Base-by-base conservation (phyloP, 805 yeast genomes). In the Candida nonsorbophila region DNA sequence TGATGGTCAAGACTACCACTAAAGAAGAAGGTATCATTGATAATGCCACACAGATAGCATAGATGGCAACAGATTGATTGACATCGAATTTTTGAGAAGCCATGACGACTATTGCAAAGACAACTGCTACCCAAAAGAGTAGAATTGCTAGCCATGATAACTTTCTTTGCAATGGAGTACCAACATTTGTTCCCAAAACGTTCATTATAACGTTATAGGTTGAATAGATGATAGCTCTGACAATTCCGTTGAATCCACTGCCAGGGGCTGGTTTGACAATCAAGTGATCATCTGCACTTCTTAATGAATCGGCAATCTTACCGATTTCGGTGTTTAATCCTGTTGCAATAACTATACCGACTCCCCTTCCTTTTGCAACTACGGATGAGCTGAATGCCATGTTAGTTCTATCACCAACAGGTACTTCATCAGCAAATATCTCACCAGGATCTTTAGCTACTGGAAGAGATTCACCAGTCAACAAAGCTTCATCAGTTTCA, bases 91-190 rank as follows among this genome's bases (percentile, higher is more conserved):
- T 71, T 55, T 85, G 94, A 7, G 92, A 75, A 2, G 79, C 94
- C 94, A 85, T 81, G 3, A 84, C 94, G 12, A 86, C 75, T 33
- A 86, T 77, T 1, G 95, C 95, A 48, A 84, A 79, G 1, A 86
- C 42, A n/a, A 85, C 92, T 4, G 95, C 95, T 26, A 85, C 60
- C 43, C 67, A 66, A 41, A 85, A 84, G 26, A 86, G 63, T 24
- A 72, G 51, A 28, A 84, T 72, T 3, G 95, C 94, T 30, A 86
- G 64, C 67, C 80, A 76, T 1, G 95, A 76, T 31, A 86, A 66
- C 43, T 75, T 76, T 38, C 83, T 69, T 40, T 81, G 88, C 40
- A 85, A 67, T 2, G 95, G 95, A 3, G 95, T 86, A 20, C 95
- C 95, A 10, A 68, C 75, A 20, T 72, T 73, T 17, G 79, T 72